Evolutionary conservation across 768 basidiomycete genomes (phyloP).

Genomic region (Nidula microcarpa): DNA sequence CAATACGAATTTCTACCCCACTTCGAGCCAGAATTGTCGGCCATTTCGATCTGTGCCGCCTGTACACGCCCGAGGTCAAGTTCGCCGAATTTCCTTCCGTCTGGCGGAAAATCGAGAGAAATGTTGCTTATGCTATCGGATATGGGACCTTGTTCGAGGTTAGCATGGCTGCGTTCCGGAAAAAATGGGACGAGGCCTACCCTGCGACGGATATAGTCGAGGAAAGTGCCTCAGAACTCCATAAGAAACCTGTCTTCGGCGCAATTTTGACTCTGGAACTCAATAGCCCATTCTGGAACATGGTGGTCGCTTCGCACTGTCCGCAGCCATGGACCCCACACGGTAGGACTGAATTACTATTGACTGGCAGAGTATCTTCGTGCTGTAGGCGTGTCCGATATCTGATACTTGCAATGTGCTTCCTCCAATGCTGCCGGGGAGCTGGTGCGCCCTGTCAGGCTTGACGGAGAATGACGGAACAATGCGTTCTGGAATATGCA

Average conservation of each 20-base stretch:
- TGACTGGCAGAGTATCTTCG: slow-evolving; percentile 63
- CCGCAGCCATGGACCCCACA: slow-evolving; percentile 88
- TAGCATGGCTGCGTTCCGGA: slow-evolving; percentile 90
- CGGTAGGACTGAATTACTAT: slow-evolving; percentile 85
- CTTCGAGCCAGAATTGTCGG: slow-evolving; percentile 88
- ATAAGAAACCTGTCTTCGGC: no score
- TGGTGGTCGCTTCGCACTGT: slow-evolving; percentile 78
- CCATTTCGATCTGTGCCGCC: slow-evolving; percentile 89
- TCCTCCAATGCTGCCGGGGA: slow-evolving; percentile 45
- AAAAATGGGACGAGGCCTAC: slow-evolving; percentile 84
- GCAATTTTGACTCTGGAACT: no score
- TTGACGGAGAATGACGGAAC: slow-evolving; percentile 53
- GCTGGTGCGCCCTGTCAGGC: slow-evolving; percentile 34
- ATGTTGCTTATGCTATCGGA: slow-evolving; percentile 62
- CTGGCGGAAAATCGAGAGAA: slow-evolving; percentile 67
- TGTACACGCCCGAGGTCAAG: slow-evolving; percentile 67
- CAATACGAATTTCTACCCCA: slow-evolving; percentile 70
- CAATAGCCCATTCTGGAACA: slow-evolving; percentile 71
- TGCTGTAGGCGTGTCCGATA: slow-evolving; percentile 52
- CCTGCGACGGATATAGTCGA: slow-evolving; percentile 76
- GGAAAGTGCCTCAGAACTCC: slow-evolving; percentile 34
- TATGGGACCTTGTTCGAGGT: slow-evolving; percentile 94
- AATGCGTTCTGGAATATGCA: slow-evolving; percentile 53
- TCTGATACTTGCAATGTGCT: slow-evolving; percentile 57
- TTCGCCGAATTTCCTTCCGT: slow-evolving; percentile 59